Percentiles rank a stretch among this genome's conserved stretches.
Conservation (phyloP, 139 green algal species). For the Coelastrella sp. region DNA sequence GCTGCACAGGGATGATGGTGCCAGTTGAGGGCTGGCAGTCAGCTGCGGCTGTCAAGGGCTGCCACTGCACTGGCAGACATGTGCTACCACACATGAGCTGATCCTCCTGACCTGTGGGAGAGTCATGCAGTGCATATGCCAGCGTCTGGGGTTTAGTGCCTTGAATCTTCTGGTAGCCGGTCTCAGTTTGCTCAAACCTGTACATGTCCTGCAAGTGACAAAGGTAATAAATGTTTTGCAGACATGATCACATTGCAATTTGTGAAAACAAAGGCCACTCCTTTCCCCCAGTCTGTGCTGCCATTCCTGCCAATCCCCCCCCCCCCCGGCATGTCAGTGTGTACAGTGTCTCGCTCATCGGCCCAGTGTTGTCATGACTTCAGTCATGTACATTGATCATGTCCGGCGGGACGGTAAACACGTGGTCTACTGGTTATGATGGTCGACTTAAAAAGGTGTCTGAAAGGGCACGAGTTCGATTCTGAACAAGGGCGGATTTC, state of each 20-base stretch:
- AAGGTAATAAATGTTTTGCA: neutral
- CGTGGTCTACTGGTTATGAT: too few relatives aligned
- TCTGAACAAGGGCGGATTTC: too few relatives aligned
- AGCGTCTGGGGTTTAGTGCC: slow-evolving; percentile 48
- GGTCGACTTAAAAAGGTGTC: too few relatives aligned
- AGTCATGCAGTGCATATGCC: slow-evolving; percentile 30
- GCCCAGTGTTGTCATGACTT: too few relatives aligned
- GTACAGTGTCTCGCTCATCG: neutral
- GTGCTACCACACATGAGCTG: neutral
- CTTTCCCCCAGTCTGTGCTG: neutral
- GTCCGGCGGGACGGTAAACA: too few relatives aligned
- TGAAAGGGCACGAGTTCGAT: too few relatives aligned
- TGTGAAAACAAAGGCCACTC: neutral
- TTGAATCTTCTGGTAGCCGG: slow-evolving; percentile 47
- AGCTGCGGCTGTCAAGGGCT: too few relatives aligned
- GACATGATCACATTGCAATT: neutral
- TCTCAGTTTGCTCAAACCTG: neutral
- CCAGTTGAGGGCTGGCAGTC: too few relatives aligned
- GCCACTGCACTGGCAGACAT: neutral
- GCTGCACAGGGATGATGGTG: too few relatives aligned
- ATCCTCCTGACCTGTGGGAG: neutral
- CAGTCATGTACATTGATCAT: too few relatives aligned
- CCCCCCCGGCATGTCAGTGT: neutral
- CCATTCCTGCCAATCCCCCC: neutral
- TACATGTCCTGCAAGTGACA: slow-evolving; percentile 17